Base-by-base conservation (phyloP, 805 yeast genomes). In the Zygotorulaspora florentina region DNA sequence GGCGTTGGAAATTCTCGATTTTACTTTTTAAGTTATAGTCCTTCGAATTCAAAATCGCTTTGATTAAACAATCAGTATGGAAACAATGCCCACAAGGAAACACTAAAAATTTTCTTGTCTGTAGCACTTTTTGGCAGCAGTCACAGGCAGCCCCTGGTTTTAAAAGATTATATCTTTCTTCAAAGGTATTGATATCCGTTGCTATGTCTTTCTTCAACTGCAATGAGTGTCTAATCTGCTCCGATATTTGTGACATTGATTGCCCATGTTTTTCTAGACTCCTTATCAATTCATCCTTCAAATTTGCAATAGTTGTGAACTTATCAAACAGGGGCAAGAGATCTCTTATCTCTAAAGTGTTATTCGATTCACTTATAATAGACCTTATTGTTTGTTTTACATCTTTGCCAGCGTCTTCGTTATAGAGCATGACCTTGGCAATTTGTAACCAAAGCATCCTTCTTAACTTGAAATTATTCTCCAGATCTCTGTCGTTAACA, bases 11-110 rank as follows among this genome's bases (percentile, higher is more conserved):
- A 43, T 72, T 75, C 46, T 79, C 80, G 45, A 86, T 76, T 27
- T 77, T 70, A 58, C 78, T 81, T 60, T 83, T 82, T 42, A 83
- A 73, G 33, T 79, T 73, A 60, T 82, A 83, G 53, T 87, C 88
- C 36, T 80, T 81, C 26, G 84, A 80, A 29, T 72, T 70, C 42
- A 83, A 59, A 28, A 85, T 77, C 31, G 69, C 69, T 46, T 77
- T 75, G 6, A 85, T 77, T n/a, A 88, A 64, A 68, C 99, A 93
- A 61, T 89, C 96, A 42, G 81, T 82, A 61, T 93, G 98, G 67
- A 87, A 85, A 4, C 87, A 79, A 62, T 93, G 99, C 46, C 78
- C 84, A 61, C 99, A 93, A 0, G 96, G 96, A 59, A 87, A 93
- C 4, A 82, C 79, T 43, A 83, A 75, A 55, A 89, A 89, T 59